These are phyloP conservation scores for Astrothelium subdiscretum DNA, from an alignment of 495 filamentous ascomycete genomes.

Conservation along the genomic window DNA sequence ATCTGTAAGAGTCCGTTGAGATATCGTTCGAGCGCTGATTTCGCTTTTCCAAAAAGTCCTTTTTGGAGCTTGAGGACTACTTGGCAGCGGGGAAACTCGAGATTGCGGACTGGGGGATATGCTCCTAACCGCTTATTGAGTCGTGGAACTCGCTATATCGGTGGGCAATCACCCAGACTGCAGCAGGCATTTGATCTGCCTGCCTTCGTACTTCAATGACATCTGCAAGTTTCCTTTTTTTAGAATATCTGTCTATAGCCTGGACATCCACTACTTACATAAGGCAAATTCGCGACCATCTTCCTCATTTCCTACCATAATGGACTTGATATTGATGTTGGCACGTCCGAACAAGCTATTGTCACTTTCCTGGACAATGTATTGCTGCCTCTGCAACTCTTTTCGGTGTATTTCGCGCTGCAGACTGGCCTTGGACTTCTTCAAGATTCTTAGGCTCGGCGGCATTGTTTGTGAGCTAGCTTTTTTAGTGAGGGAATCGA, in stretches of 20 bases:
- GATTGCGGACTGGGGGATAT: conserved; percentile 71
- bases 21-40: conserved; percentile 73
- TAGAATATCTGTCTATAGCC: background rate
- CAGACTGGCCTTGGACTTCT: conserved; percentile 87
- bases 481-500: conserved; percentile 84
- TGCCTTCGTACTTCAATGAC: conserved; percentile 82
- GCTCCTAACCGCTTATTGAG: conserved; percentile 79
- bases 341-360: conserved; percentile 94
- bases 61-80: conserved; percentile 93
- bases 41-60: conserved; percentile 85
- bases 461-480: conserved; percentile 91
- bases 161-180: conserved; percentile 32
- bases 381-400: conserved; percentile 92
- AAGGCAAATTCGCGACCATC: conserved; percentile 89
- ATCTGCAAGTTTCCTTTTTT: conserved; percentile 33
- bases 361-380: conserved; percentile 93
- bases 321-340: conserved; percentile 75
- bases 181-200: conserved; percentile 46
- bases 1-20: conserved; percentile 71
- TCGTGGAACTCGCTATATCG: conserved; percentile 88
- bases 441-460: conserved; percentile 83
- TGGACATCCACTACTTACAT: conserved; percentile 39
- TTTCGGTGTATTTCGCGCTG: conserved; percentile 86
- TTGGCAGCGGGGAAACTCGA: conserved; percentile 84
- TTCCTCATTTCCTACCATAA: conserved; percentile 82